Conservation (phyloP, 306 rosid species). For the Acacia confusa region DNA sequence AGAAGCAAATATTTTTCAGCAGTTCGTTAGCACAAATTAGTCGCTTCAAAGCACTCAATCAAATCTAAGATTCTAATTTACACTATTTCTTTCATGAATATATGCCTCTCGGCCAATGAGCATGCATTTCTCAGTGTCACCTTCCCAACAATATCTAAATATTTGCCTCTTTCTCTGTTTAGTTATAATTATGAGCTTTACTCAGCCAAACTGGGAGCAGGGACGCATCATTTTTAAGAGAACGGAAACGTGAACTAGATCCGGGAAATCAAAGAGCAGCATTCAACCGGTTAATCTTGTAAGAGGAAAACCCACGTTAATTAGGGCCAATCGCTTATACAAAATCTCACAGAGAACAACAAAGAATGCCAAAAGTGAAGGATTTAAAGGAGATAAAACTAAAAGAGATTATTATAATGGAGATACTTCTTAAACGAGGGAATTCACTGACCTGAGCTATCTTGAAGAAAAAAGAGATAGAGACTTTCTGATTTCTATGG, state of each 20-base stretch:
- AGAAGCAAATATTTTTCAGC: not conserved
- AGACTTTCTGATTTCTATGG: not conserved
- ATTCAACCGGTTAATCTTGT: not conserved
- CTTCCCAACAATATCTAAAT: not conserved
- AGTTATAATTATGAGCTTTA: not conserved
- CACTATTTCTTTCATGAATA: not conserved
- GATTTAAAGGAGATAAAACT: not conserved
- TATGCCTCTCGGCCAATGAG: not conserved
- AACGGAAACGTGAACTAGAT: not conserved
- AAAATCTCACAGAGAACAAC: not conserved
- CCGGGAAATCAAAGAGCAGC: not conserved
- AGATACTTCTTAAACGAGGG: not conserved
- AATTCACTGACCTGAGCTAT: conserved; percentile 12
- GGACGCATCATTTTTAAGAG: not conserved
- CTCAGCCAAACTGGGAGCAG: not conserved
- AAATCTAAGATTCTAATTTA: not conserved
- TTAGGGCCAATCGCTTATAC: not conserved
- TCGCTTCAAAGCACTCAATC: not conserved
- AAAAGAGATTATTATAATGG: not conserved
- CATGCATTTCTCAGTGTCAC: not conserved
- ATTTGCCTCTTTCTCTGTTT: not conserved
- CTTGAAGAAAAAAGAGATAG: not conserved
- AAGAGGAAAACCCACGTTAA: not conserved
- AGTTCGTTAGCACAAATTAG: not conserved
- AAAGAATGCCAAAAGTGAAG: not conserved